Evolutionary conservation across 2,329 filamentous ascomycete species (phyloP).

Genomic region (Ilyonectria mors-panacis): DNA sequence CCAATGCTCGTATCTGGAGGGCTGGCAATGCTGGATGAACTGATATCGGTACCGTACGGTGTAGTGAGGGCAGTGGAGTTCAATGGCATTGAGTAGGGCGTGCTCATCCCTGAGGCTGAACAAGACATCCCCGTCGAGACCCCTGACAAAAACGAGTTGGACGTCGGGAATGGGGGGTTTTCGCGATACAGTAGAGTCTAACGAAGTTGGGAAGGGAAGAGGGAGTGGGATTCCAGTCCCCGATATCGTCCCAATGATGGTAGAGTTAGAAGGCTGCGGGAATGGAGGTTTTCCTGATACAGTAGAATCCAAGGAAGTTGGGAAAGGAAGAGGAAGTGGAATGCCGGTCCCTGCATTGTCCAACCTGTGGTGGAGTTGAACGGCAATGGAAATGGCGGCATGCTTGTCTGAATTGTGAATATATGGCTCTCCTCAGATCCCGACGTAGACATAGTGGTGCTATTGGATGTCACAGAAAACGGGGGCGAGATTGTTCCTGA

Average conservation of each 20-base stretch:
- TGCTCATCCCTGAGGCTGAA: constrained; percentile 25
- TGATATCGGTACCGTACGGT: constrained; percentile 5
- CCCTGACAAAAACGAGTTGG: constrained; percentile 27
- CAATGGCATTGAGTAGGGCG: constrained; percentile 28
- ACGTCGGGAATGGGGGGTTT: constrained; percentile 34
- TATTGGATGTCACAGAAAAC: constrained; percentile 24
- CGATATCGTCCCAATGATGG: constrained; percentile 13
- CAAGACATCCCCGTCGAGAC: constrained; percentile 16
- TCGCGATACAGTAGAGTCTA: neutral
- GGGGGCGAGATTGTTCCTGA: constrained; percentile 25
- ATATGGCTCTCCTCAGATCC: constrained; percentile 7
- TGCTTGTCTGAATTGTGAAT: constrained; percentile 18
- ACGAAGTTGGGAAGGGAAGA: constrained; percentile 1
- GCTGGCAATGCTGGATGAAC: constrained; percentile 27
- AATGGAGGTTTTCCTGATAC: constrained; percentile 24
- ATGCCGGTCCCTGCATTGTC: constrained; percentile 18
- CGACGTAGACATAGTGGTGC: constrained; percentile 6
- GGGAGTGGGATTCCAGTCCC: constrained; percentile 24
- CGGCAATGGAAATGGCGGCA: constrained; percentile 34
- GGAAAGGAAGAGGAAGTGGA: constrained; percentile 14
- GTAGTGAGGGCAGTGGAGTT: constrained; percentile 34
- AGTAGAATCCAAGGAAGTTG: neutral
- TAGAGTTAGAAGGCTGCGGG: constrained; percentile 38
- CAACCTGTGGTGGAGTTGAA: constrained; percentile 35
- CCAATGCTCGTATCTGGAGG: constrained; percentile 27